phyloP scores from a whole-genome alignment of 176 grass and related monocot species.

The Aegilops longissima region DNA sequence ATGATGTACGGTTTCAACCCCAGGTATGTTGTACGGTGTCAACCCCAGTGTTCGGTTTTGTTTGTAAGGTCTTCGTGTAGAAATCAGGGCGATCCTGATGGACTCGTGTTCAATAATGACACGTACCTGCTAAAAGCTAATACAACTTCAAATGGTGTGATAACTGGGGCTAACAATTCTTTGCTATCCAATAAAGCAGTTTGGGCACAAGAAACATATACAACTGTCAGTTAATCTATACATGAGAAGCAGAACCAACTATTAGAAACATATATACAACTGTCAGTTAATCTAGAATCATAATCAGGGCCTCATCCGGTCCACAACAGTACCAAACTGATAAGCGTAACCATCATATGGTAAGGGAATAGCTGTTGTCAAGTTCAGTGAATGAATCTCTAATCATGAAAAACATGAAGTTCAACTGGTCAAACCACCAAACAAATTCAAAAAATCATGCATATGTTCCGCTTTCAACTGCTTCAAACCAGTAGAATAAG shows the following conservation, averaged over 20 bases:
- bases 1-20: too few relatives aligned
- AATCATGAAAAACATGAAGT: neutral
- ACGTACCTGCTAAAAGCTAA: constrained; percentile 88
- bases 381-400: neutral
- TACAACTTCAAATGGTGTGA: constrained; percentile 91
- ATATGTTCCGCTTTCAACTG: neutral
- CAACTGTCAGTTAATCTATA: constrained; percentile 33
- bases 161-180: constrained; percentile 85
- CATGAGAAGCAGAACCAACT: neutral
- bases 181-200: constrained; percentile 97
- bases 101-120: neutral
- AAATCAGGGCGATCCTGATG: too few relatives aligned
- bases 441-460: neutral
- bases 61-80: too few relatives aligned
- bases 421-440: neutral
- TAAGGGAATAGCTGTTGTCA: neutral
- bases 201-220: constrained; percentile 96
- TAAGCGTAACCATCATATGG: neutral
- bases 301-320: neutral
- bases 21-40: too few relatives aligned
- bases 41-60: too few relatives aligned
- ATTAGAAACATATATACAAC: neutral
- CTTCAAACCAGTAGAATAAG: neutral
- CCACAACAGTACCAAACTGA: neutral
- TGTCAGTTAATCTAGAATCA: too few relatives aligned